These are phyloP conservation scores for Sarcocystis neurona DNA, from an alignment of 169 alveolate species.

Conservation along the genomic window DNA sequence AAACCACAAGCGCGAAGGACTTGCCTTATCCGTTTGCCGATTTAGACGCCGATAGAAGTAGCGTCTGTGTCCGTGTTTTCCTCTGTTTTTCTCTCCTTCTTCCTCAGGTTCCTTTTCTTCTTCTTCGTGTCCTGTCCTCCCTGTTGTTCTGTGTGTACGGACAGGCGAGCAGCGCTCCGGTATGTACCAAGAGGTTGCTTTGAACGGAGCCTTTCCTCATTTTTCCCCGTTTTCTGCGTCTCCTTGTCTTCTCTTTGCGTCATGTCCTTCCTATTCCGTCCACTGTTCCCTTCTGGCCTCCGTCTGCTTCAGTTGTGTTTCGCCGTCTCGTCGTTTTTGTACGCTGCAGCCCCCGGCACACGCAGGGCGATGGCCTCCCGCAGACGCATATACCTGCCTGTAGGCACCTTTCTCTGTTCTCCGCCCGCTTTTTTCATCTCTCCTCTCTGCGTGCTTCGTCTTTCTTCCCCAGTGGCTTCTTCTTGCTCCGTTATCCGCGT, in stretches of 20 bases:
- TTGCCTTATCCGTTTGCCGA: neutral
- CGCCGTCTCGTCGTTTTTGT: too few relatives aligned
- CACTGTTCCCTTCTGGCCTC: too few relatives aligned
- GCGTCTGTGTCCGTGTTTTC: neutral
- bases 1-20: neutral
- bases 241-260: neutral
- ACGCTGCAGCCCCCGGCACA: too few relatives aligned
- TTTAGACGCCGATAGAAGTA: neutral
- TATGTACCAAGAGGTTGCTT: too few relatives aligned
- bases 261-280: neutral
- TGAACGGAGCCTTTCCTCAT: neutral
- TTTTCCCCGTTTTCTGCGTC: neutral
- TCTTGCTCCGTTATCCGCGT: neutral
- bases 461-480: neutral
- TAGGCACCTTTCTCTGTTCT: too few relatives aligned
- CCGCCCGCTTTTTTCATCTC: too few relatives aligned
- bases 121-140: neutral
- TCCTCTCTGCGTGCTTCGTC: neutral
- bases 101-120: neutral
- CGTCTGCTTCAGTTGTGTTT: too few relatives aligned
- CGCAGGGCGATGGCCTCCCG: too few relatives aligned
- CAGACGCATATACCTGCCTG: too few relatives aligned
- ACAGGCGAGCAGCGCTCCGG: too few relatives aligned
- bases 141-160: too few relatives aligned
- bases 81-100: neutral